Evolutionary conservation across 2,329 filamentous ascomycete genomes (phyloP).

Genomic region (Elsinoe batatas): DNA sequence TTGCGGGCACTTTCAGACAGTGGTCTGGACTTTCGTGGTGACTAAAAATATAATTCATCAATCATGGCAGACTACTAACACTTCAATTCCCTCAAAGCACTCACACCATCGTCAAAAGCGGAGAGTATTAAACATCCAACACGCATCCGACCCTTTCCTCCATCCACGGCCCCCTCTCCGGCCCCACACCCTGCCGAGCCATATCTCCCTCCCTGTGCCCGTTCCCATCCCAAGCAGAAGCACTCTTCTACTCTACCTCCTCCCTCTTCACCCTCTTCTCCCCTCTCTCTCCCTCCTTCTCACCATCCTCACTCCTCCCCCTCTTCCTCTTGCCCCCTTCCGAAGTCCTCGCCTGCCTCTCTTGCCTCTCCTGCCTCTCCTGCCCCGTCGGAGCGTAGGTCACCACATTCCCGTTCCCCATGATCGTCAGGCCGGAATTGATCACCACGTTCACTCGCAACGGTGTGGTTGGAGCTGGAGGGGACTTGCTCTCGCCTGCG

Average conservation of each 20-base stretch:
- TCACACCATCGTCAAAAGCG: no score
- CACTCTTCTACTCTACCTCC: neutral
- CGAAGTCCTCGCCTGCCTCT: neutral
- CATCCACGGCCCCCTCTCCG: no score
- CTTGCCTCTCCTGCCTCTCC: neutral
- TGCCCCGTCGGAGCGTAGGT: neutral
- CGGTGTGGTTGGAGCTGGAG: neutral
- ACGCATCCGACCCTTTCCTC: no score
- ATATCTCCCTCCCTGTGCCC: no score
- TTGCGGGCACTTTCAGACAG: no score
- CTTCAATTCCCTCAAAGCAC: no score
- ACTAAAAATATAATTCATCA: neutral
- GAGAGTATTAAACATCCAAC: no score
- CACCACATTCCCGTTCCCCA: neutral
- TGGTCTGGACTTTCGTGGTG: no score
- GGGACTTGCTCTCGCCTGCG: neutral
- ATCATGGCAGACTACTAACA: no score
- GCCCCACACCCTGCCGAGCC: no score
- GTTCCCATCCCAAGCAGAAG: no score
- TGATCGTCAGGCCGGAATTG: neutral
- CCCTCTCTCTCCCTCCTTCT: neutral
- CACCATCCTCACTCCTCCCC: neutral
- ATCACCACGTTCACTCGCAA: neutral
- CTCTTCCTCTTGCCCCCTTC: constrained; percentile 4
- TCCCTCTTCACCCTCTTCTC: neutral